Base-by-base conservation (phyloP, 1,284 basidiomycete species). In the Leccinum laetum region DNA sequence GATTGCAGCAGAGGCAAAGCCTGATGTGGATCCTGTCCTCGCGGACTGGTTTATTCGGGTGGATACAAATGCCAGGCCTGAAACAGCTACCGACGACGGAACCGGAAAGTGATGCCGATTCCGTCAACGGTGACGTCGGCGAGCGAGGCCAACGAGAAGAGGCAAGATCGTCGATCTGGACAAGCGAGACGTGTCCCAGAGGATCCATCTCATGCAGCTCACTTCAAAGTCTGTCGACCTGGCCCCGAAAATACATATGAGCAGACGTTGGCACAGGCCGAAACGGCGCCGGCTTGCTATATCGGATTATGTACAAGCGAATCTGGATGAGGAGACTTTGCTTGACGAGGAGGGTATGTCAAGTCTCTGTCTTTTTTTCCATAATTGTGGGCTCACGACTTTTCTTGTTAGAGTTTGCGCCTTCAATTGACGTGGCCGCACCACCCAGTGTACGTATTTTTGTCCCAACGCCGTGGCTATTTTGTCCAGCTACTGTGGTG, bases 241-340 rank as follows among this genome's bases (percentile, higher is more conserved):
- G 46, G 6, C 10, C 3, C 46, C 32, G 41, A 16, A 16, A 44
- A 11, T 59, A 44, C 13, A 4, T 13, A n/a, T 56, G 41, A 56
- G 44, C 61, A 69, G 56, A 67, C 62, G 32, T 37, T 65, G 24
- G 64, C 60, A 9, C 68, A 82, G 94, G 71, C 92, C 93, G 2
- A 94, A 92, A 77, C 86, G 88, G 39, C 87, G 92, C 62, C 85
- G 93, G 70, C 83, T 96, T 5, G 85, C 96, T 9, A 80, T 94
- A 59, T 83, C 88, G 1, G 90, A 92, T 62, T 96, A 87, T 76
- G 85, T 96, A 44, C 79, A 84, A 58, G 90, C 89, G 11, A 94
- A 91, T 73, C 71, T 94, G 35, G 92, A 93, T n/a, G 93, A 96
- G 74, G 85, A 82, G 58, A 94, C 92, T 0, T 75, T 95, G 49